phyloP scores from a whole-genome alignment of 805 yeast species.

The Lipomyces chichibuensis region DNA sequence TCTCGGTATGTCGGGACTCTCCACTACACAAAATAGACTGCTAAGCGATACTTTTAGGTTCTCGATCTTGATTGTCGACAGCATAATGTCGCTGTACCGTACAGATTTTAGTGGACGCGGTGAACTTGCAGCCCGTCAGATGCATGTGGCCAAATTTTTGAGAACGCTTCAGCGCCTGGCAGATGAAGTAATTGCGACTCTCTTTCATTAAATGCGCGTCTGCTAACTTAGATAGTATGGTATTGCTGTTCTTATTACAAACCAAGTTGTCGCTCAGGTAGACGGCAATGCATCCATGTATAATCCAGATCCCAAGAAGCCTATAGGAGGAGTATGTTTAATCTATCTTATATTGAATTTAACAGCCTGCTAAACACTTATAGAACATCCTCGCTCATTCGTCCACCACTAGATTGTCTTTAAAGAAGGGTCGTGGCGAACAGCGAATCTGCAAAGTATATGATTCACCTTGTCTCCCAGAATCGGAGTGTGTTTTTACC shows the following conservation, averaged over 20 bases:
- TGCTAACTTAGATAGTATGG: slow-evolving; percentile 57
- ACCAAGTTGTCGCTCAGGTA: slow-evolving; percentile 97
- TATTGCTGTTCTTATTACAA: slow-evolving; percentile 91
- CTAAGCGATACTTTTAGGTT: slow-evolving; percentile 46
- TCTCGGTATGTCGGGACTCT: slow-evolving; percentile 53
- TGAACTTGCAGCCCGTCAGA: slow-evolving; percentile 91
- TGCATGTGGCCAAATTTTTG: slow-evolving; percentile 91
- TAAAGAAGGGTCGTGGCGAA: slow-evolving; percentile 89
- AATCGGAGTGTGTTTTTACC: slow-evolving; percentile 92
- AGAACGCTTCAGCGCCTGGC: slow-evolving; percentile 89
- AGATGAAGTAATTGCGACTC: slow-evolving; percentile 57
- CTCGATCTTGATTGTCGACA: slow-evolving; percentile 88
- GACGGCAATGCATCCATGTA: slow-evolving; percentile 78
- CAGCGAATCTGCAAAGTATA: slow-evolving; percentile 92
- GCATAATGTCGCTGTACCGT: slow-evolving; percentile 94
- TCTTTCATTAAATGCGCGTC: neutral
- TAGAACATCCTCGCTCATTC: slow-evolving; percentile 90
- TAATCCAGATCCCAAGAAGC: slow-evolving; percentile 97
- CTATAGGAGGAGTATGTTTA: slow-evolving; percentile 75
- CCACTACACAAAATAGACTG: neutral
- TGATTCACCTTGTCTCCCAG: slow-evolving; percentile 96
- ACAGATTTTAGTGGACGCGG: slow-evolving; percentile 96
- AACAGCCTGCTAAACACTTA: neutral
- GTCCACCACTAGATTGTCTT: slow-evolving; percentile 87
- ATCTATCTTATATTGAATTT: neutral